These are phyloP conservation scores for Candida broadrunensis DNA, from an alignment of 805 yeast species.

Conservation along the genomic window DNA sequence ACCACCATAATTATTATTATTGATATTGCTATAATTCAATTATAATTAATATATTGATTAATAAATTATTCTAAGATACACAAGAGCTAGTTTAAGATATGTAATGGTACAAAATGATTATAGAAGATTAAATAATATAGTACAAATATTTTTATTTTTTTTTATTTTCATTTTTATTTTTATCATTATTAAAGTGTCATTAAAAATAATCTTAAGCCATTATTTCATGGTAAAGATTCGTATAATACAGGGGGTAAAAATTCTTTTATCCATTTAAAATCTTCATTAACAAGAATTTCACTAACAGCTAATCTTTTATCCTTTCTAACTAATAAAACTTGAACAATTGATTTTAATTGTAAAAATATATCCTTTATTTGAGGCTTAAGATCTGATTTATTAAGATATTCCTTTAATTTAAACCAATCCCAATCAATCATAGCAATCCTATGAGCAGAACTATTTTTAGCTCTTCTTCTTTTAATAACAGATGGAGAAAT, in stretches of 20 bases:
- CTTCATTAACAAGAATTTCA: slow-evolving; percentile 12
- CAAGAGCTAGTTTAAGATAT: no score
- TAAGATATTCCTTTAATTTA: slow-evolving; percentile 23
- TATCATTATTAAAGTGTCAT: no score
- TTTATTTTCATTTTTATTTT: no score
- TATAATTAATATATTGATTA: no score
- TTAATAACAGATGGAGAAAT: slow-evolving; percentile 41
- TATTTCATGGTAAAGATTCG: neutral
- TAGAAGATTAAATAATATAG: no score
- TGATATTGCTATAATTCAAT: no score
- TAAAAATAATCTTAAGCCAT: no score
- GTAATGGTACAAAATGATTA: no score
- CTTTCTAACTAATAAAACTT: slow-evolving; percentile 34
- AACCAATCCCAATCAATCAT: slow-evolving; percentile 91
- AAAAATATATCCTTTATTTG: slow-evolving; percentile 15
- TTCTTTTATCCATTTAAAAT: slow-evolving; percentile 24
- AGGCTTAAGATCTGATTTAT: slow-evolving; percentile 8
- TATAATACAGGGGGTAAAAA: slow-evolving; percentile 10
- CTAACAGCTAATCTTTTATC: slow-evolving; percentile 25
- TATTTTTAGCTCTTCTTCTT: slow-evolving; percentile 42
- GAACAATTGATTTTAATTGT: slow-evolving; percentile 27
- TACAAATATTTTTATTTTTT: no score
- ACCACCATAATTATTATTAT: no score
- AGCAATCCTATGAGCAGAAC: slow-evolving; percentile 86
- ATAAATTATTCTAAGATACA: no score